These are phyloP conservation scores for Euphorbia lathyris DNA, from an alignment of 345 rosid genomes.

Conservation along the genomic window DNA sequence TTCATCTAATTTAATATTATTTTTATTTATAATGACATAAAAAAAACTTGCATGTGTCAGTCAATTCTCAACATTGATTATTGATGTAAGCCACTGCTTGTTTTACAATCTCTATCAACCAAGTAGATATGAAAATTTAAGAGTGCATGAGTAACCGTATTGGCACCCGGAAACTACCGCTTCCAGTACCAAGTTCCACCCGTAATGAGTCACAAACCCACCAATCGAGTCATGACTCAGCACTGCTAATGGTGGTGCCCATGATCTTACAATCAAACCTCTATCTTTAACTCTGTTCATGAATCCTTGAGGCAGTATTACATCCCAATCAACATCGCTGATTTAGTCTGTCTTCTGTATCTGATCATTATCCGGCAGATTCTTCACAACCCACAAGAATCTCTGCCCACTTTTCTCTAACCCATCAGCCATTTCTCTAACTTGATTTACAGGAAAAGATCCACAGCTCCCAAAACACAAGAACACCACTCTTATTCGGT, in stretches of 20 bases:
- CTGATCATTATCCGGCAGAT: not conserved
- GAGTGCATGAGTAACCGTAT: no score
- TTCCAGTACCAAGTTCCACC: conserved; percentile 39
- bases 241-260: conserved; percentile 28
- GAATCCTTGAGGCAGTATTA: conserved; percentile 27
- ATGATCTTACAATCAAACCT: conserved; percentile 28
- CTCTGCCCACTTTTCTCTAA: conserved; percentile 15
- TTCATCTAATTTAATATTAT: no score
- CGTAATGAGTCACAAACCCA: conserved; percentile 30
- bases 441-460: conserved; percentile 8
- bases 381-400: conserved; percentile 18
- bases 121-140: no score
- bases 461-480: conserved; percentile 24
- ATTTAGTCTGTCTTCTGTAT: not conserved
- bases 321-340: conserved; percentile 8
- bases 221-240: conserved; percentile 25
- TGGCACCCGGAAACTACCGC: conserved; percentile 33
- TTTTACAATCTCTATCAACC: no score
- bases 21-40: no score
- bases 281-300: conserved; percentile 26
- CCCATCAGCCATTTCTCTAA: conserved; percentile 18
- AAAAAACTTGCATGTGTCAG: no score
- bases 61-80: no score
- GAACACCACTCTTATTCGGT: conserved; percentile 15
- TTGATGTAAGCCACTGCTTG: no score